phyloP scores from a whole-genome alignment of 257 asterid species.

The Solanum etuberosum region DNA sequence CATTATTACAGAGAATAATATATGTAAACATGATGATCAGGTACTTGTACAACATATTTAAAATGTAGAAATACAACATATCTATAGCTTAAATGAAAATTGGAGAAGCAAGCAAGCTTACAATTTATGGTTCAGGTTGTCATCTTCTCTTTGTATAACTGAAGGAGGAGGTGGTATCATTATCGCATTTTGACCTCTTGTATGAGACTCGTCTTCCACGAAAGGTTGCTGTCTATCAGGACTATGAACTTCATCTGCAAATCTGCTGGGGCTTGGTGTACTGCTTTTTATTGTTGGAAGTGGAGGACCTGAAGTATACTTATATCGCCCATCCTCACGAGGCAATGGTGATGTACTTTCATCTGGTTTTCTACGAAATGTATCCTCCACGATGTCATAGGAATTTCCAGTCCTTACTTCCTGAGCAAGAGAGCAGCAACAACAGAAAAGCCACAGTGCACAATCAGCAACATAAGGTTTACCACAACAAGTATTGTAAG shows the following conservation, averaged over 20 bases:
- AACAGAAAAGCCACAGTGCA: conserved; percentile 78
- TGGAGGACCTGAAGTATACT: conserved; percentile 23
- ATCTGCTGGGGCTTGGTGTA: conserved; percentile 40
- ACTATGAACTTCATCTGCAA: conserved; percentile 17
- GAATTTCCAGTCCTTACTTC: conserved; percentile 80
- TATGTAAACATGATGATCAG: not conserved
- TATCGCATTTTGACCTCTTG: conserved; percentile 17
- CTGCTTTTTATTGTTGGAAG: not conserved
- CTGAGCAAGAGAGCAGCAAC: conserved; percentile 85
- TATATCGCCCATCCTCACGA: conserved; percentile 44
- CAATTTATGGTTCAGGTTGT: not conserved
- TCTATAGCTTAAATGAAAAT: not conserved
- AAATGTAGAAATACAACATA: not conserved
- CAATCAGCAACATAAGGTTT: conserved; percentile 54
- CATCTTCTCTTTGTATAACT: conserved; percentile 27
- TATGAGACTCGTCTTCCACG: conserved; percentile 20
- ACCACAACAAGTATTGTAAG: conserved; percentile 44
- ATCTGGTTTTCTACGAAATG: conserved; percentile 28
- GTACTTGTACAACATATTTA: not conserved
- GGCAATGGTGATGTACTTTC: conserved; percentile 39
- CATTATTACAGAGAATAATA: not conserved
- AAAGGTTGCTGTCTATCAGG: conserved; percentile 29
- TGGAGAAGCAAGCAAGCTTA: not conserved
- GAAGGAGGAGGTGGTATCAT: conserved; percentile 38
- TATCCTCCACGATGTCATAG: conserved; percentile 61